Evolutionary conservation across 1,284 basidiomycete species (phyloP).

Genomic region (Apiotrichum porosum): DNA sequence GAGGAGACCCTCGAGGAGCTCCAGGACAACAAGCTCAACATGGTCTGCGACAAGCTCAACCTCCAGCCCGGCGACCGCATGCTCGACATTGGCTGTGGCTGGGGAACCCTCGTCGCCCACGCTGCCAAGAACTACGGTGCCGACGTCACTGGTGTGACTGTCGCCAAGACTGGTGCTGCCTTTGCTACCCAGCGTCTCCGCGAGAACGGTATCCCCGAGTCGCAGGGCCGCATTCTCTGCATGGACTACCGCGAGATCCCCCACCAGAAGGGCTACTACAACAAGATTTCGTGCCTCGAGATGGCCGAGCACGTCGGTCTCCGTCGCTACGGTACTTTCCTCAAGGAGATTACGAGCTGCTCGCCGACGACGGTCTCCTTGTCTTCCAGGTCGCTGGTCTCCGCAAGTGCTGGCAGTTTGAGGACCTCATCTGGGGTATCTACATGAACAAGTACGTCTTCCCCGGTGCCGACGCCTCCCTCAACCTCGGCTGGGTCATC

Average conservation of each 20-base stretch:
- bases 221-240: constrained; percentile 85
- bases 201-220: constrained; percentile 68
- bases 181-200: constrained; percentile 88
- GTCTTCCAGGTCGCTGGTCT: constrained; percentile 96
- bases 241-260: constrained; percentile 93
- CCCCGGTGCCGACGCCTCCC: constrained; percentile 94
- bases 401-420: constrained; percentile 91
- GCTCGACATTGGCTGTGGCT: constrained; percentile 91
- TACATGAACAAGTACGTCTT: constrained; percentile 95
- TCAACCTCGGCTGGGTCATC: constrained; percentile 93
- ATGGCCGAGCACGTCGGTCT: constrained; percentile 99
- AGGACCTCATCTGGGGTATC: constrained; percentile 87
- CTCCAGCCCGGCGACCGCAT: constrained; percentile 77
- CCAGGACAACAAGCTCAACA: constrained; percentile 95
- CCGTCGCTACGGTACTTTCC: constrained; percentile 83
- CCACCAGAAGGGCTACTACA: constrained; percentile 69
- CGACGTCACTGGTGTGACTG: constrained; percentile 92
- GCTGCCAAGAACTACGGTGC: constrained; percentile 96
- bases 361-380: constrained; percentile 91
- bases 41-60: constrained; percentile 92
- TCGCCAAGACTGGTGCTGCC: constrained; percentile 81
- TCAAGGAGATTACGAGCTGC: constrained; percentile 87
- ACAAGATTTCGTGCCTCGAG: constrained; percentile 94
- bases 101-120: constrained; percentile 92
- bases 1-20: constrained; percentile 89